phyloP scores from a whole-genome alignment of 495 filamentous ascomycete genomes.

The Xylaria scruposa region DNA sequence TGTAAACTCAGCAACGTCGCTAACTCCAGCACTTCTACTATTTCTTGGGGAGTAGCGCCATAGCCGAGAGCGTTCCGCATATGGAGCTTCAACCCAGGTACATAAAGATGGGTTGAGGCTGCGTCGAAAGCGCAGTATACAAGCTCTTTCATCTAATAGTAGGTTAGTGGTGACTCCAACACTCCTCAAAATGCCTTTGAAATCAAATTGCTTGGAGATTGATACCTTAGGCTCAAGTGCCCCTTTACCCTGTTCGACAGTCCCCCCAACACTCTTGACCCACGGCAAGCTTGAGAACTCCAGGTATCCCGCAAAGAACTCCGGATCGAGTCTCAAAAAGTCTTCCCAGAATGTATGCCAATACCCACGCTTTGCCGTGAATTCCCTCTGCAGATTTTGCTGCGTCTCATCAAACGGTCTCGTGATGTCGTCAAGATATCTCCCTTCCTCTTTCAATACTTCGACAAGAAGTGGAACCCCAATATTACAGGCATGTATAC shows the following conservation, averaged over 20 bases:
- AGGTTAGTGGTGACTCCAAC: conserved; percentile 6
- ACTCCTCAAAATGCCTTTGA: background rate
- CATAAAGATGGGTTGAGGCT: conserved; percentile 53
- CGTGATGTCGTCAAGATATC: conserved; percentile 34
- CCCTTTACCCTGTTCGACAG: conserved; percentile 28
- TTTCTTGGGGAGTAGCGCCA: conserved; percentile 52
- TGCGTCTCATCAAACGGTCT: conserved; percentile 37
- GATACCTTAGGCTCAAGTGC: conserved; percentile 48
- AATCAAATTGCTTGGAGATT: background rate
- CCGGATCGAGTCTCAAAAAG: conserved; percentile 48
- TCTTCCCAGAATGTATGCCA: conserved; percentile 55
- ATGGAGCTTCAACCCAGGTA: conserved; percentile 52
- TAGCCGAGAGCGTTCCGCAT: conserved; percentile 52
- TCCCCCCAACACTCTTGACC: conserved; percentile 32
- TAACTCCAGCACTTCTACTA: conserved; percentile 54
- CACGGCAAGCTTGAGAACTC: conserved; percentile 49
- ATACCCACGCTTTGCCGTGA: conserved; percentile 49
- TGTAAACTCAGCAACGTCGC: conserved; percentile 48
- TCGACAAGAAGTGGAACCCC: conserved; percentile 52
- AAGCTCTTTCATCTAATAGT: conserved; percentile 47
- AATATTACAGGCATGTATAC: conserved; percentile 54
- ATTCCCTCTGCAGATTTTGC: conserved; percentile 39
- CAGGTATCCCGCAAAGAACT: conserved; percentile 54
- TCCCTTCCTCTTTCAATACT: conserved; percentile 48
- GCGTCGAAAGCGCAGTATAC: conserved; percentile 54